Conservation (phyloP, 1,139 yeast genomes). For the Suhomyces bolitotheri region DNA sequence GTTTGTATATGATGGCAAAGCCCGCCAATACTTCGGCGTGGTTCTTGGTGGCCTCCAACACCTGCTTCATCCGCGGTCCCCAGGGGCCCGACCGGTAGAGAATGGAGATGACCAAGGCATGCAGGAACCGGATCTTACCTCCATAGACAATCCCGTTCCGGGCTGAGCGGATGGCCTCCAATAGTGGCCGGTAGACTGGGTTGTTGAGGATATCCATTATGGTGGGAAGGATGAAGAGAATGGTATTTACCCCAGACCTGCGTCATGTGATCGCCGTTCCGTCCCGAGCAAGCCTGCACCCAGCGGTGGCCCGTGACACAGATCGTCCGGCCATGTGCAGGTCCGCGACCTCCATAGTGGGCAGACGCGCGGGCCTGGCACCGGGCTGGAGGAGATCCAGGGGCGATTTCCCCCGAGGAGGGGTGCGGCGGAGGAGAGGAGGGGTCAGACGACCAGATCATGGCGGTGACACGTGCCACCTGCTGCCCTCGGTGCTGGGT, state of each 20-base stretch:
- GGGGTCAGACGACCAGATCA: no score
- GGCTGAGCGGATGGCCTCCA: constrained; percentile 43
- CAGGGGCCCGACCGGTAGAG: constrained; percentile 53
- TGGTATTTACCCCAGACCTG: constrained; percentile 8
- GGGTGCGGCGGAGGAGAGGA: no score
- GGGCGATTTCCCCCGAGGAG: no score
- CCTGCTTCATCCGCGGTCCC: constrained; percentile 47
- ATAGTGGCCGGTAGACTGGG: constrained; percentile 35
- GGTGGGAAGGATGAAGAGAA: constrained; percentile 1
- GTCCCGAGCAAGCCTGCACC: no score
- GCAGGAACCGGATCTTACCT: constrained; percentile 70
- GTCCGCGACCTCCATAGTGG: no score
- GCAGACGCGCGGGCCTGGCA: no score
- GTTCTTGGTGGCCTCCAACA: constrained; percentile 57
- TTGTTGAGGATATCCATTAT: constrained; percentile 15
- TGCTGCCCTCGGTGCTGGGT: no score
- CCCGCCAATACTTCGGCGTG: constrained; percentile 69
- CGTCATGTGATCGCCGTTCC: constrained; percentile 10
- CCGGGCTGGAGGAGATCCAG: no score
- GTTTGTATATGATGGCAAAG: constrained; percentile 65
- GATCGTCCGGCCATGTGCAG: no score
- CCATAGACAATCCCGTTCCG: constrained; percentile 68
- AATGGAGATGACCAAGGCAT: constrained; percentile 65
- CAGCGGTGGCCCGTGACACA: background rate
- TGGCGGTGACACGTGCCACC: no score